Evolutionary conservation across 257 asterid species (phyloP).

Genomic region (Nicotiana attenuata): DNA sequence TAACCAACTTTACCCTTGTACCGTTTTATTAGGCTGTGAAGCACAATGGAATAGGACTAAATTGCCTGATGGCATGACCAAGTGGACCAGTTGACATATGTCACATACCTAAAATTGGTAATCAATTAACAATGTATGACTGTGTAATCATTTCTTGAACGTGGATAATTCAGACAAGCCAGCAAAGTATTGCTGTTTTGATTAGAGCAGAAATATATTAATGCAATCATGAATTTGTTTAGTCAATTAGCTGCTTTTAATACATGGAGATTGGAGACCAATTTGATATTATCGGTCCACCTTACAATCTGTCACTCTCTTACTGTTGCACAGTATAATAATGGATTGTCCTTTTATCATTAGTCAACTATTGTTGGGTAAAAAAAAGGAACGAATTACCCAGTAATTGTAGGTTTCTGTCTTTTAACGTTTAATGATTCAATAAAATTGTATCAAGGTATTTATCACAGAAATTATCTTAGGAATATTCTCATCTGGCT

Average conservation of each 20-base stretch:
- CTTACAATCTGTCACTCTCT: neutral
- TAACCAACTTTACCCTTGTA: neutral
- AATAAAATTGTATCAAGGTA: no score
- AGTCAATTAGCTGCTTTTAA: neutral
- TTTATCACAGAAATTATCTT: no score
- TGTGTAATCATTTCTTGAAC: conserved; percentile 20
- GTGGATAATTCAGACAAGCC: conserved; percentile 25
- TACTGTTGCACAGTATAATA: no score
- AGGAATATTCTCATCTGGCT: no score
- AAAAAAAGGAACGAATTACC: no score
- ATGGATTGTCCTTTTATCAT: no score
- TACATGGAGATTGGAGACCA: conserved; percentile 1
- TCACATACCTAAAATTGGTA: neutral
- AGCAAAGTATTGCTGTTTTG: conserved; percentile 11
- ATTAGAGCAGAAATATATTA: neutral
- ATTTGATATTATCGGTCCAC: neutral
- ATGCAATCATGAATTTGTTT: neutral
- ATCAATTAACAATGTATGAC: conserved; percentile 9
- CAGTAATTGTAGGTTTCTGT: no score
- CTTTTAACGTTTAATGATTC: no score
- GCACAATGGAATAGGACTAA: neutral
- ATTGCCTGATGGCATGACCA: neutral
- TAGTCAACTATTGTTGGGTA: no score
- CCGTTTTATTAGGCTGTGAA: neutral
- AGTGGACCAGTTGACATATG: neutral